Base-by-base conservation (phyloP, 2,329 filamentous ascomycete species). In the Aspergillus sp. region DNA sequence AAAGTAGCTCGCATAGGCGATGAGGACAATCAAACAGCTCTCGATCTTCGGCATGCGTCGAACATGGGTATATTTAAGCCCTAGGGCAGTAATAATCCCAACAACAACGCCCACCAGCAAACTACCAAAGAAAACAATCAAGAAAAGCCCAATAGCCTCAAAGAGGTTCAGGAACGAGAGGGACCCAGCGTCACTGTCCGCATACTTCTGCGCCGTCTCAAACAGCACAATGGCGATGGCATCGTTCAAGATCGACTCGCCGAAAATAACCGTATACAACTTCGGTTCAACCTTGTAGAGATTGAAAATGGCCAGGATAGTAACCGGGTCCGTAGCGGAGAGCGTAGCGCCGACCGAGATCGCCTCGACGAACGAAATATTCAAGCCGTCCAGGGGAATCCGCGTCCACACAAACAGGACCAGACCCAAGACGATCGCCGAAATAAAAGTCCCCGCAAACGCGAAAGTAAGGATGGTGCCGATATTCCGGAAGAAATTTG, bases 241-340 rank as follows among this genome's bases (percentile, higher is more conserved):
- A 66, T 98, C 91, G 58, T 98, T 98, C 35, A 98, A 68, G 39
- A 98, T 96, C 5, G 89, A 93, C 64, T 98, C 91, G 55, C 91
- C 91, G 59, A 98, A 98, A 46, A 98, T 98, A 57, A 98, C 80
- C 17, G 91, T 98, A 65, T 98, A 98, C 12, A 98, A 74, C 64
- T 96, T 96, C 2, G 91, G 91, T 52, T 98, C 91, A 49, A 98
- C 91, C 64, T 96, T 96, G 74, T 96, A 98, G 1, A 91, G 83
- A 60, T 95, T 96, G 74, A 98, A 98, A 48, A 98, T 98, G 57
- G 91, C 91, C 33, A 98, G 70, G 49, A 98, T 96, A 0, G 91
- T 98, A 37, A 98, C 89, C 0, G 91, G 91, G 55, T 98, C 91
- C 1, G 91, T 98, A 38, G 91, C 91, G 2, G 91, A 96, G 19